A percentile compares a stretch with the other conserved stretches of the same genome.
Conservation (phyloP, 1,284 basidiomycete genomes). For the Meripilus lineatus region DNA sequence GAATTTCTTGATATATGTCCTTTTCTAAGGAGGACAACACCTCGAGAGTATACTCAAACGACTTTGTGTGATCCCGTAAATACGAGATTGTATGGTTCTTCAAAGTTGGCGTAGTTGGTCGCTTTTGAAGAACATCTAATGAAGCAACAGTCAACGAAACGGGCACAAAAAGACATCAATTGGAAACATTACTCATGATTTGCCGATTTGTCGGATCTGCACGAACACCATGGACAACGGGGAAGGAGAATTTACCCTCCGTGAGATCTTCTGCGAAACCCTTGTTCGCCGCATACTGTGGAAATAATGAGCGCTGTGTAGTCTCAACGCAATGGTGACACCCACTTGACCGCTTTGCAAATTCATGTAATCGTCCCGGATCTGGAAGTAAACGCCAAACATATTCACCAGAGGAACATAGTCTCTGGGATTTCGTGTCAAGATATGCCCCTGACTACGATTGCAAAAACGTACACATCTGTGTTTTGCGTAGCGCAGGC, state of each 20-base stretch:
- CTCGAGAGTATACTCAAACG: constrained; percentile 69
- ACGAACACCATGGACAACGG: constrained; percentile 85
- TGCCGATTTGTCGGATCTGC: constrained; percentile 70
- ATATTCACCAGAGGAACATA: constrained; percentile 92
- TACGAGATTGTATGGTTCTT: constrained; percentile 81
- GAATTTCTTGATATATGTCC: constrained; percentile 52
- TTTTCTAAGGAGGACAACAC: constrained; percentile 55
- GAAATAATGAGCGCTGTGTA: neutral
- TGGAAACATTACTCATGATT: constrained; percentile 65
- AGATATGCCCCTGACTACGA: neutral
- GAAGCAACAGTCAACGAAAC: constrained; percentile 2
- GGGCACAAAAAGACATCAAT: neutral
- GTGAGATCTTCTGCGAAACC: constrained; percentile 94
- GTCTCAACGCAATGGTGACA: neutral
- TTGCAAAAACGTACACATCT: constrained; percentile 51
- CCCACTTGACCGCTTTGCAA: constrained; percentile 78
- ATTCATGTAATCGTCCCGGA: constrained; percentile 97
- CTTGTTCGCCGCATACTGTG: constrained; percentile 85
- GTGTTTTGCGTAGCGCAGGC: constrained; percentile 66
- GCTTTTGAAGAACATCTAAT: constrained; percentile 86
- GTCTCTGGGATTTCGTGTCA: constrained; percentile 46
- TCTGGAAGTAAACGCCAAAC: constrained; percentile 93
- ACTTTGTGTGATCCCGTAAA: constrained; percentile 63
- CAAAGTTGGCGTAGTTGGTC: constrained; percentile 73
- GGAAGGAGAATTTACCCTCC: constrained; percentile 97